Base-by-base conservation (phyloP, 305 asterid species). In the Solanum chacoense region DNA sequence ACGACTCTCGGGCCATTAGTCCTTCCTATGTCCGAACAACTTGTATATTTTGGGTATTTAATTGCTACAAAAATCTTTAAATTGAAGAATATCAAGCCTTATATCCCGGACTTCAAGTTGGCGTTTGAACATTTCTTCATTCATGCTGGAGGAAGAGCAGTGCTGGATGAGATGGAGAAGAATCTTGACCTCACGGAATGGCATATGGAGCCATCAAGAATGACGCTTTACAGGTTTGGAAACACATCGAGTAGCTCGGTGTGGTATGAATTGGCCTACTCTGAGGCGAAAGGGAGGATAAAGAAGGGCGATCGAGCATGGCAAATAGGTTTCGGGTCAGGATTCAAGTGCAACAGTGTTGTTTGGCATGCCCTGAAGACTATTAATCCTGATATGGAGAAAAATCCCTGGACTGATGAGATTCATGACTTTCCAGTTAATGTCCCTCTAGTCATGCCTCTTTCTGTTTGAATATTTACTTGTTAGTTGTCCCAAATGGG, bases 211-310 rank as follows among this genome's bases (percentile, higher is more conserved):
- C 93, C 96, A 1, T 29, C 95, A 1, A 92, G 95, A 89, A 94
- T 93, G 95, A 92, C 93, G 13, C 92, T 93, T 16, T 89, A 93
- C 77, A 90, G 95, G 87, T 94, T 93, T 65, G 95, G 96, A 12
- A 94, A 95, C 90, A 91, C 95, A 88, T 93, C 98, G 26, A 92
- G 95, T 65, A 92, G 96, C 50, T 94, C 94, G 4, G 85, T 94
- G 26, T 95, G 93, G 97, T 94, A 94, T 13, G 94, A 92, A 89
- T 86, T 95, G 59, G 78, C 94, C 87, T 92, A 95, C 86, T 90
- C 93, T 86, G 94, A 94, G 91, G 94, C 94, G 5, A 93, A 95
- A 90, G 95, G 95, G 18, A 92, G 92, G 93, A 87, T 94, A 22
- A 93, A 85, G 72, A 92, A 88, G 89, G 95, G 93, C 10, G 93